Base-by-base conservation (phyloP, 108 stramenopile genomes). In the Pseudonitzschia multiseries region DNA sequence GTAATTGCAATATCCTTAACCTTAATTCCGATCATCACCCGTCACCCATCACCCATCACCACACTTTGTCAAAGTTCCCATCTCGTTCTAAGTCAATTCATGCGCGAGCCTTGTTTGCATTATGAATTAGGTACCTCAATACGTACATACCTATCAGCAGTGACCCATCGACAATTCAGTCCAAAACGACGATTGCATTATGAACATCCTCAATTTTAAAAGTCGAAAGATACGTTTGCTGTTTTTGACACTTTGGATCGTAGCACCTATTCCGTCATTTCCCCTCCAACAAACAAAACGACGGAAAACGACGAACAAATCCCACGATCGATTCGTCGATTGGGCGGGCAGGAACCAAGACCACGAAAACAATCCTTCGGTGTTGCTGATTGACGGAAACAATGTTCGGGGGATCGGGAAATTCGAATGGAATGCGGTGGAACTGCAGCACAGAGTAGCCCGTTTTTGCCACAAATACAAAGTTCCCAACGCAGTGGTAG, bases 381-480 rank as follows among this genome's bases (percentile, higher is more conserved):
- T 60, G 0, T 24, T 76, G 13, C 22, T 42, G 21, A 44, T 76
- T 42, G 75, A 76, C 62, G 75, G 75, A 6, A 76, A 76, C 44
- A 76, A 76, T 62, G 68, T 76, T 10, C 67, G 75, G 24, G 75
- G 75, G n/a, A 76, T 68, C 22, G 75, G 57, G 43, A 76, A 52
- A 60, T 76, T 76, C 44, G 68, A 69, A 59, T 69, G 68, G 33
- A 51, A 51, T 68, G 66, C 68, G 20, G 13, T 76, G n/a, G 68
- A 76, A 69, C 27, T 76, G 13, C 60, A 64, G 28, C 24, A 60
- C 21, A 53, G 33, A 20, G 42, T 76, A 8, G 42, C 28, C 42
- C 10, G 26, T 15, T 76, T 76, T 36, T 76, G 75, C 63, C 42
- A 69, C 22, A 53, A 61, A 50, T 57, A 48, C 22, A 41, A 43